Evolutionary conservation across 345 rosid species (phyloP), one percentile per base, ranked within the genome.

Genomic region (Populus tremula): DNA sequence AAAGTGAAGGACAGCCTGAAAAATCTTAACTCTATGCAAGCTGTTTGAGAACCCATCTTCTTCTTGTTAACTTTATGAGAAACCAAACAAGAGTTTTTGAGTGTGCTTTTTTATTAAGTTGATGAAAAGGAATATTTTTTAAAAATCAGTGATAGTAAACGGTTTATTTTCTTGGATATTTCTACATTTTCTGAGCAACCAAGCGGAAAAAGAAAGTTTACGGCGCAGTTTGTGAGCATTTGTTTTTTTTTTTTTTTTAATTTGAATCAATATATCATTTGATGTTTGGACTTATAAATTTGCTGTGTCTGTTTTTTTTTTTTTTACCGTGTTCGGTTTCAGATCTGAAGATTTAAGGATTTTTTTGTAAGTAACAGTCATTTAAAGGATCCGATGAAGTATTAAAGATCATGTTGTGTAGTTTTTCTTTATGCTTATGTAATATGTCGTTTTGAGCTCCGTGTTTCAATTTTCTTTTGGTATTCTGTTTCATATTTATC

Each of bases 301-400:
- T 64, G 41, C 7, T 53, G 16, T 56, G 4, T 13, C 20, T 56
- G 2, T 53, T 43, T 6, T 20, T 31, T 75, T 71, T 38, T 41
- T 72, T 74, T 73, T 77, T 13, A 67, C 74, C 77, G 74, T 72
- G 74, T 78, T 17, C 29, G 64, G 49, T 64, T 72, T 73, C 89
- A 85, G 93, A 91, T 91, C 92, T 88, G 84, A 81, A 78, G 87
- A 59, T 78, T 80, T 75, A 74, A 82, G 82, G 85, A 67, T 50
- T 74, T 61, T 72, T 53, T 23, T 68, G 67, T 13, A 31, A 6
- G 27, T 18, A 59, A 45, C 61, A 73, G 80, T 78, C 21, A 25
- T 70, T 63, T 56, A 72, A 68, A 77, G 74, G 72, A 72, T 66
- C 43, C 11, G 64, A 59, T 59, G 64, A n/a, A 59, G 23, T 9